Base-by-base conservation (phyloP, 1,139 yeast genomes). In the Lodderomyces metapsilosis region DNA sequence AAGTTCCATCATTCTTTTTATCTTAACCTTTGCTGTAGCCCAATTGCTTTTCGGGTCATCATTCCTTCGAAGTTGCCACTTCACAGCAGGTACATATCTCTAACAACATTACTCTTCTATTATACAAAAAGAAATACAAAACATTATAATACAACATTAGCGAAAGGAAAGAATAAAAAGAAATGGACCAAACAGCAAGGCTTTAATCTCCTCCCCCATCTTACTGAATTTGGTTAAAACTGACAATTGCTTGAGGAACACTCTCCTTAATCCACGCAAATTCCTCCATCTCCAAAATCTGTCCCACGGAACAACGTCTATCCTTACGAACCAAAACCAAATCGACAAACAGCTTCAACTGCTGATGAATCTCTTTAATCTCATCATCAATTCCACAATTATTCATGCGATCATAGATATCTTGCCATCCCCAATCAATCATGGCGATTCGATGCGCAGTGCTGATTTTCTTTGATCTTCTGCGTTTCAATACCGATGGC, bases 371-470 rank as follows among this genome's bases (percentile, higher is more conserved):
- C 4, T 24, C 34, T 39, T 52, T 56, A n/a, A 57, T 50, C 25
- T 53, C 58, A 13, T 32, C 32, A 11, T 45, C 48, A 34, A 41
- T 38, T 3, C 21, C 33, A 7, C n/a, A 15, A 33, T 38, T 35
- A 9, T 21, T 12, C 9, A 37, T 15, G 2, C 32, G 17, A 5
- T 59, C 62, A n/a, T 52, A 43, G 8, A 61, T 54, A 5, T 52
- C 50, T 49, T 58, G 72, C 98, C 98, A 92, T 34, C 76, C 77
- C 98, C 98, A 92, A 49, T 87, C 95, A 34, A 88, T 83, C 61
- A 92, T 79, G 6, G 97, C 97, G 33, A 92, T 92, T 43, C 98
- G 68, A 61, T 91, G 96, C 1, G 95, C 84, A 0, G 89, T 81
- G 45, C 84, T 76, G 39, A 82, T 76, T 17, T 41, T 42, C 35